Base-by-base conservation (phyloP, 1,284 basidiomycete genomes). In the Marasmius tenuissimus region DNA sequence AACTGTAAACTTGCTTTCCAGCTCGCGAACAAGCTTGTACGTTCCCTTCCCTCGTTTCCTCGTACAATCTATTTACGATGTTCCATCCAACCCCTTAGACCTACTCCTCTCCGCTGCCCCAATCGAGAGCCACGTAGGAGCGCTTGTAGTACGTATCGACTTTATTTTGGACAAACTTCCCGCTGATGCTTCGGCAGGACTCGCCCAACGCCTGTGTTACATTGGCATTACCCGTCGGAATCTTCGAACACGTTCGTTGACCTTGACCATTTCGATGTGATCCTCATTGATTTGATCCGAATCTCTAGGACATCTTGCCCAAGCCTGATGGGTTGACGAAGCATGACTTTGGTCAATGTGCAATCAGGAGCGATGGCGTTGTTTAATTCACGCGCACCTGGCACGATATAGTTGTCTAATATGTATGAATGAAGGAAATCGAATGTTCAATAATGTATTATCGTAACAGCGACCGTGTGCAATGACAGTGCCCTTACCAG, bases 131-230 rank as follows among this genome's bases (percentile, higher is more conserved):
- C 89, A 92, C 67, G 83, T 92, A 61, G 89, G 86, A 5, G 89
- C 89, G 2, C 70, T 92, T 27, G 91, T 92, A 45, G 88, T 86
- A 72, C 57, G 82, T 75, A 11, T 27, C 27, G 8, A 10, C 54
- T n/a, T 57, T 20, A 4, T 48, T 12, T 39, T 18, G 20, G 11
- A 47, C 60, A 49, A 47, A 38, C 42, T 38, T 53, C 39, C 50
- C 18, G 50, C 40, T 40, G 14, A 53, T 54, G 22, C 20, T 11
- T 45, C 35, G 38, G 11, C 65, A 87, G 85, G 88, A 92, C 71
- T 88, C 87, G 3, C 90, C 89, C 2, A 92, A 92, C 65, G 89
- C 89, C 0, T 91, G 89, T 67, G 89, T 91, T 1, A 92, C 89
- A 0, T 75, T 92, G 47, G 88, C 82, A 0, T 77, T 92, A 3